phyloP scores from a whole-genome alignment of 306 rosid genomes.

The Cicer chorassanicum region DNA sequence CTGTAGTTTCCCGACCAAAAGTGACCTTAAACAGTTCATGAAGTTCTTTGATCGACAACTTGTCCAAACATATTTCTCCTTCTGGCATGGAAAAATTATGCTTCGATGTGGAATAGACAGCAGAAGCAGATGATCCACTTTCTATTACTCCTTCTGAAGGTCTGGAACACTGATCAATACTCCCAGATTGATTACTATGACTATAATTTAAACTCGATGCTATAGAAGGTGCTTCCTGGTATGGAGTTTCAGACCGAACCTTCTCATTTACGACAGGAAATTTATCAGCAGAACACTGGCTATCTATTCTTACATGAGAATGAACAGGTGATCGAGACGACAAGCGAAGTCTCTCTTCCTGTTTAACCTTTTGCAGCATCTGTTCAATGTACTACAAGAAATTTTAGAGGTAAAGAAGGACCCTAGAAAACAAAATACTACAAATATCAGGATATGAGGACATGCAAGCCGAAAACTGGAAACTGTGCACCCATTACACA shows the following conservation, averaged over 20 bases:
- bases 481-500: conserved; percentile 11
- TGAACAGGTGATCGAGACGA: conserved; percentile 60
- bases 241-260: conserved; percentile 47
- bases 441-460: conserved; percentile 36
- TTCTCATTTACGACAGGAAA: conserved; percentile 56
- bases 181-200: conserved; percentile 58
- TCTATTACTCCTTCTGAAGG: conserved; percentile 65
- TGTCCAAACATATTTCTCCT: conserved; percentile 85
- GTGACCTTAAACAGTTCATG: conserved; percentile 85
- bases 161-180: conserved; percentile 59
- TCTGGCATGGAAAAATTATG: conserved; percentile 62
- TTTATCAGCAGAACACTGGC: conserved; percentile 58
- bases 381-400: conserved; percentile 59
- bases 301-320: conserved; percentile 55
- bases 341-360: conserved; percentile 59
- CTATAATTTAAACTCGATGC: conserved; percentile 54
- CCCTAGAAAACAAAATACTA: conserved; percentile 47
- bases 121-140: conserved; percentile 73
- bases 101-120: conserved; percentile 50
- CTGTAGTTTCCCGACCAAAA: conserved; percentile 93
- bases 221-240: conserved; percentile 64
- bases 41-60: conserved; percentile 86
- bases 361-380: conserved; percentile 68
- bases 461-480: conserved; percentile 29
- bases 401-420: conserved; percentile 56